Conservation (phyloP, 1,284 basidiomycete genomes). For the Peniophora sp. region DNA sequence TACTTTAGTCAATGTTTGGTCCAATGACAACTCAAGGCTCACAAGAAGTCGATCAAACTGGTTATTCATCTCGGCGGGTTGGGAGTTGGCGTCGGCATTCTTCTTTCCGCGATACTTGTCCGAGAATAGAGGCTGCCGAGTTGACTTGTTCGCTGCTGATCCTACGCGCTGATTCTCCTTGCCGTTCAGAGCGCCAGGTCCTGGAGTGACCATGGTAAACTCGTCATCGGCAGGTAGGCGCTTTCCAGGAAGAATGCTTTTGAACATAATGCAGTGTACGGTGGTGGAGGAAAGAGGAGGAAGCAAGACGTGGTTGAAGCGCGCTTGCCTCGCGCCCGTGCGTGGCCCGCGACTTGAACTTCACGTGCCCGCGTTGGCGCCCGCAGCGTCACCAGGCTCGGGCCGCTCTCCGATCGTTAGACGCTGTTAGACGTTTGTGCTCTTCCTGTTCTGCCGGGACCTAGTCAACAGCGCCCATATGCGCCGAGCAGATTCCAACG, state of each 20-base stretch:
- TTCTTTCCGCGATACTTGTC: constrained; percentile 24
- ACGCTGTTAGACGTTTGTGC: too few relatives aligned
- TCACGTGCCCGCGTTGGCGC: background rate
- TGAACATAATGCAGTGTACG: constrained; percentile 48
- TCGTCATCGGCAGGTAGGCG: constrained; percentile 57
- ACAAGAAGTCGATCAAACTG: constrained; percentile 72
- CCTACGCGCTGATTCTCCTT: constrained; percentile 56
- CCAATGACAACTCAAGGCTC: constrained; percentile 16
- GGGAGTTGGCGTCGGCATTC: constrained; percentile 27
- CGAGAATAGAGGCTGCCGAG: constrained; percentile 13
- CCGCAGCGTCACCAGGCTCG: background rate
- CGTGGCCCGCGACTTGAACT: background rate
- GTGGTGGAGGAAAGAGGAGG: background rate
- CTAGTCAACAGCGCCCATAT: too few relatives aligned
- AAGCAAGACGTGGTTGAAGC: constrained; percentile 9
- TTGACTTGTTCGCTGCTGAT: background rate
- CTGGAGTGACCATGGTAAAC: constrained; percentile 61
- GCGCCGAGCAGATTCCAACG: too few relatives aligned
- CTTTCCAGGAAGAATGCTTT: constrained; percentile 61
- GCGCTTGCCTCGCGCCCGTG: too few relatives aligned
- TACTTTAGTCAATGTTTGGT: too few relatives aligned
- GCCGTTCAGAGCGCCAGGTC: constrained; percentile 35
- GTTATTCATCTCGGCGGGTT: constrained; percentile 39
- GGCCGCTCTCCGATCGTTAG: background rate
- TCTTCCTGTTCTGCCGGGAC: too few relatives aligned